These are phyloP conservation scores for Rosa rugosa DNA, from an alignment of 306 rosid genomes.

Conservation along the genomic window DNA sequence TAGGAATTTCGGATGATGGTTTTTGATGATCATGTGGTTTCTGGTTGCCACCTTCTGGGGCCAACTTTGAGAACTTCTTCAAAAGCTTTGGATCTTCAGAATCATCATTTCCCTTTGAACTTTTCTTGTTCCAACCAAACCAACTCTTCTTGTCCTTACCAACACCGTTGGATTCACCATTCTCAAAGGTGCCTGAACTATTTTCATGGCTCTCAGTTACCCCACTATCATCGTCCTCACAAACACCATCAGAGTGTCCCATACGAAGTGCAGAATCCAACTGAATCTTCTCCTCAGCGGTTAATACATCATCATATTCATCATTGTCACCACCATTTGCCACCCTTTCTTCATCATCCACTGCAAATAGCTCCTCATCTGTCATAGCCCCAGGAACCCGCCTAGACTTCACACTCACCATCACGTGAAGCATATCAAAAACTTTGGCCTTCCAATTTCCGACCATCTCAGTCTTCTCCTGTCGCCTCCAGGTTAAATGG, in stretches of 20 bases:
- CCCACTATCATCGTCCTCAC: slow-evolving; percentile 80
- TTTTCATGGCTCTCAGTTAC: slow-evolving; percentile 62
- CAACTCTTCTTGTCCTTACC: slow-evolving; percentile 94
- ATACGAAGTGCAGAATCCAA: slow-evolving; percentile 86
- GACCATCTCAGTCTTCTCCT: slow-evolving; percentile 93
- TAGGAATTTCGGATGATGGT: slow-evolving; percentile 53
- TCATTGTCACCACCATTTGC: slow-evolving; percentile 77
- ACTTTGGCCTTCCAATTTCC: slow-evolving; percentile 98
- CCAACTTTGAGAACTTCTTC: slow-evolving; percentile 75
- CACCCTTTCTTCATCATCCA: slow-evolving; percentile 76
- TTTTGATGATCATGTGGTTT: slow-evolving; percentile 66
- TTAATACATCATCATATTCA: slow-evolving; percentile 88
- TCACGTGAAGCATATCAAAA: slow-evolving; percentile 95
- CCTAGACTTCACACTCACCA: slow-evolving; percentile 98
- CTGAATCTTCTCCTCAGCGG: slow-evolving; percentile 94
- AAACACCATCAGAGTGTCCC: slow-evolving; percentile 69
- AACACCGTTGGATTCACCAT: slow-evolving; percentile 63
- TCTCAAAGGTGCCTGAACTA: slow-evolving; percentile 61
- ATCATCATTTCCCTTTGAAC: slow-evolving; percentile 62
- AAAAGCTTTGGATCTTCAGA: slow-evolving; percentile 65
- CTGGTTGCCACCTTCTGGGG: slow-evolving; percentile 72
- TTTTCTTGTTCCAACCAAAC: slow-evolving; percentile 97
- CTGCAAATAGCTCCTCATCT: slow-evolving; percentile 95
- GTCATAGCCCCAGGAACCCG: slow-evolving; percentile 99
- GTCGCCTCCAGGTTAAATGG: slow-evolving; percentile 96